Conservation (phyloP, 169 alveolate species). For the Plasmodium chabaudi region DNA sequence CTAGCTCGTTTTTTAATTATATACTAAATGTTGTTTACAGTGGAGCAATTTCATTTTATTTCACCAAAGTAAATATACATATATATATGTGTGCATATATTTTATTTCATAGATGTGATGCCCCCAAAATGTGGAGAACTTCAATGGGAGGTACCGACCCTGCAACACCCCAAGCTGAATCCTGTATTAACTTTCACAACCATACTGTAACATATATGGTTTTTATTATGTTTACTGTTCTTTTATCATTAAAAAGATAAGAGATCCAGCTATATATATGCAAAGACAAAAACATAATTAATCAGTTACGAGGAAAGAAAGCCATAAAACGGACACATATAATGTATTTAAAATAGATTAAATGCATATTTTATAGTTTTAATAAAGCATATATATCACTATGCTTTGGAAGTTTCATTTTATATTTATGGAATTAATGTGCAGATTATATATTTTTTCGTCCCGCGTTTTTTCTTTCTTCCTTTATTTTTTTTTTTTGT, state of each 20-base stretch:
- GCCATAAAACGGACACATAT: not conserved
- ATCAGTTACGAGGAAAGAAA: slow-evolving; percentile 36
- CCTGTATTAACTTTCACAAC: slow-evolving; percentile 88
- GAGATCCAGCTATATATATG: slow-evolving; percentile 4
- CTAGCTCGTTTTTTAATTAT: too few relatives aligned
- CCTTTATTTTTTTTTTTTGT: slow-evolving; percentile 20
- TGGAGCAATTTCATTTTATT: too few relatives aligned
- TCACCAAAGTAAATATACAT: too few relatives aligned
- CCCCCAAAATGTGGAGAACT: slow-evolving; percentile 88
- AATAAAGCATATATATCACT: not conserved
- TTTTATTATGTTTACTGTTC: slow-evolving; percentile 86
- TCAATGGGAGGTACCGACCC: slow-evolving; percentile 90
- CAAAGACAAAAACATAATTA: slow-evolving; percentile 51
- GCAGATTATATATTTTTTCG: not conserved
- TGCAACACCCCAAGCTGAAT: slow-evolving; percentile 90
- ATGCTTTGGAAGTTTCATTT: not conserved
- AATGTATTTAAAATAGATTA: too few relatives aligned
- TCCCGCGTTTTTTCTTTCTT: slow-evolving; percentile 3
- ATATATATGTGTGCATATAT: too few relatives aligned
- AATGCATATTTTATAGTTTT: not conserved
- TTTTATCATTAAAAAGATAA: slow-evolving; percentile 82
- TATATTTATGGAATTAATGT: not conserved
- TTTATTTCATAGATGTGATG: slow-evolving; percentile 82
- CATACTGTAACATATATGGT: slow-evolving; percentile 90
- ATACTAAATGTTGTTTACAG: too few relatives aligned